These are phyloP conservation scores for Tetrahymena borealis DNA, from an alignment of 73 alveolate species.

Conservation along the genomic window DNA sequence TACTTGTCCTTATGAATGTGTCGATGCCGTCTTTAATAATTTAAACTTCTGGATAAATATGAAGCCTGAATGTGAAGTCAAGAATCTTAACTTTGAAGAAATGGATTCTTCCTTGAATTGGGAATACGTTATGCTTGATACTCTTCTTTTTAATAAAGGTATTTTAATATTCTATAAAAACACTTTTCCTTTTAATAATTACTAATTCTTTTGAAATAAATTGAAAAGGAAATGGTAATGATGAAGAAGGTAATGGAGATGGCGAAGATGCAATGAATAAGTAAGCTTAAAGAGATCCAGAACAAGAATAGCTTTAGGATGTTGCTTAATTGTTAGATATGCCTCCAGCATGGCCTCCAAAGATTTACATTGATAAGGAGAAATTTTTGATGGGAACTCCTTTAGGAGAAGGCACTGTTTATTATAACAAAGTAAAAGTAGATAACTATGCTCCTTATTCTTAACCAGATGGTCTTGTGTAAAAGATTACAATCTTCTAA, in stretches of 20 bases:
- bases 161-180: background rate
- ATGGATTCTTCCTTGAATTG: slow-evolving; percentile 72
- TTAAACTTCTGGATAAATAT: slow-evolving; percentile 94
- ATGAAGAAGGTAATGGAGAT: slow-evolving; percentile 58
- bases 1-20: slow-evolving; percentile 82
- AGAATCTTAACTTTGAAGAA: slow-evolving; percentile 62
- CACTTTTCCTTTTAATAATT: slow-evolving; percentile 31
- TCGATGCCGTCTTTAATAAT: slow-evolving; percentile 91
- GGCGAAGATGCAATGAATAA: slow-evolving; percentile 55
- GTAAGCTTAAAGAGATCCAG: slow-evolving; percentile 35
- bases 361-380: slow-evolving; percentile 70
- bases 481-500: slow-evolving; percentile 62
- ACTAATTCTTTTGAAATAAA: too few relatives aligned
- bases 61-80: slow-evolving; percentile 56
- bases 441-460: slow-evolving; percentile 77
- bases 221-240: slow-evolving; percentile 51
- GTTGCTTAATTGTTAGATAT: slow-evolving; percentile 69
- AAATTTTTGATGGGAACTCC: slow-evolving; percentile 80
- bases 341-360: slow-evolving; percentile 97
- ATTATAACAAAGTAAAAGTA: slow-evolving; percentile 77
- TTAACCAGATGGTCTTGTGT: slow-evolving; percentile 79
- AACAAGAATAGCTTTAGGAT: slow-evolving; percentile 47
- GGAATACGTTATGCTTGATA: slow-evolving; percentile 90
- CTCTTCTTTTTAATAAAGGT: slow-evolving; percentile 45
- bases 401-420: slow-evolving; percentile 75